phyloP scores from a whole-genome alignment of 2,329 filamentous ascomycete genomes.

The Neonectria neomacrospora region DNA sequence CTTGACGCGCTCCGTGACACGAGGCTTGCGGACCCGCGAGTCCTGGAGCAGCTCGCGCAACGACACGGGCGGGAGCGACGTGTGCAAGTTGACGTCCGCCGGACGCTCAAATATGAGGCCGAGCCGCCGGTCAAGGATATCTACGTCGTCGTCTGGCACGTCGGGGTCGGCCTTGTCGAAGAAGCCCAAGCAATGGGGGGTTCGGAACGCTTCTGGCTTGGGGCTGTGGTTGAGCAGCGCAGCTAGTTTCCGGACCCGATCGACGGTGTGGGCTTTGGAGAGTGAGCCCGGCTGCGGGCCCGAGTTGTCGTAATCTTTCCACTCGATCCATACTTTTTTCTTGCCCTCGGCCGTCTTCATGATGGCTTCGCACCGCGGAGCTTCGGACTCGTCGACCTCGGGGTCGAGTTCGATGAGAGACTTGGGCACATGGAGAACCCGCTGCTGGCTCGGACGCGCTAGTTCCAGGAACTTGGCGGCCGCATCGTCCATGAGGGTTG shows the following conservation, averaged over 20 bases:
- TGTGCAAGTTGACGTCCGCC: conserved; percentile 48
- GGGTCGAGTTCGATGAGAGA: conserved; percentile 50
- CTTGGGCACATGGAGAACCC: conserved; percentile 49
- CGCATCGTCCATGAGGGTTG: conserved; percentile 49
- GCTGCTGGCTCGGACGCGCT: conserved; percentile 47
- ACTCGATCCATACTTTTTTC: conserved; percentile 61
- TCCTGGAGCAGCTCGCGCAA: conserved; percentile 59
- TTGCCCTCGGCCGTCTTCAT: conserved; percentile 50
- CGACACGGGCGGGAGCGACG: conserved; percentile 55
- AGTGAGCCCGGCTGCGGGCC: conserved; percentile 50
- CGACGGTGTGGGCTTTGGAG: conserved; percentile 55
- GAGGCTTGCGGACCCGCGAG: conserved; percentile 53
- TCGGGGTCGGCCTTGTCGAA: conserved; percentile 57
- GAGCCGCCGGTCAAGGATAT: conserved; percentile 56
- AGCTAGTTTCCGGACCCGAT: conserved; percentile 60
- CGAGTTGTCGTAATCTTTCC: conserved; percentile 60
- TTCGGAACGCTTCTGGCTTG: conserved; percentile 61
- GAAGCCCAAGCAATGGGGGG: conserved; percentile 63
- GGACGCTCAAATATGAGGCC: conserved; percentile 66
- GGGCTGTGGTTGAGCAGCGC: conserved; percentile 58
- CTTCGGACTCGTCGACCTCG: conserved; percentile 47
- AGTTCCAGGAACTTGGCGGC: conserved; percentile 55
- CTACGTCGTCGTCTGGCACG: conserved; percentile 52
- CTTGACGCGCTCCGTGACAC: conserved; percentile 61
- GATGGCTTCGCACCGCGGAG: conserved; percentile 54